Evolutionary conservation across 2,329 filamentous ascomycete genomes (phyloP).

Genomic region (Calycina herbarum): DNA sequence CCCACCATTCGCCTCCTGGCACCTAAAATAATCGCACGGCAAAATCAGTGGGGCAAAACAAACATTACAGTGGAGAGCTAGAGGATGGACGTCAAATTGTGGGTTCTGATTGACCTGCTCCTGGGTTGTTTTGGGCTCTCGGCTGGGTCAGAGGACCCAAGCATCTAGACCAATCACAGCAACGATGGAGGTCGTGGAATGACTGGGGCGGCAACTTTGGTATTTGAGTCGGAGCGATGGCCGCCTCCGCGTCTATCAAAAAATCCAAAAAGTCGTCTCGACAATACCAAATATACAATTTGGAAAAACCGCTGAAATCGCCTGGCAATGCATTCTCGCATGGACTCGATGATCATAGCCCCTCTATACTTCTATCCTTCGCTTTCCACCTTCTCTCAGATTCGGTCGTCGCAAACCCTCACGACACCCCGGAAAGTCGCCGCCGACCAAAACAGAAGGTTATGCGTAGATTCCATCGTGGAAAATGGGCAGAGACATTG

Average conservation of each 20-base stretch:
- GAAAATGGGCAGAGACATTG: not conserved
- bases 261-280: not conserved
- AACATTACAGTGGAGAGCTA: not conserved
- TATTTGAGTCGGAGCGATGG: not conserved
- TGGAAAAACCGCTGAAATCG: not conserved
- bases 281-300: not conserved
- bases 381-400: not conserved
- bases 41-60: not conserved
- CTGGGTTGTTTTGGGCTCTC: not conserved
- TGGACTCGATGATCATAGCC: not conserved
- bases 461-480: not conserved
- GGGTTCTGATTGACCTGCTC: not conserved
- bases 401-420: not conserved
- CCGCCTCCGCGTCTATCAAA: constrained; percentile 2
- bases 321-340: not conserved
- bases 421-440: not conserved
- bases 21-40: not conserved
- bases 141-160: no score
- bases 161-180: not conserved
- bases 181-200: not conserved
- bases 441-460: not conserved
- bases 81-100: not conserved
- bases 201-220: not conserved
- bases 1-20: not conserved
- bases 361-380: not conserved